A percentile compares a stretch with the other conserved stretches of the same genome.
phyloP scores from a whole-genome alignment of 2,329 filamentous ascomycete genomes.

The Clarireedia monteithiana region DNA sequence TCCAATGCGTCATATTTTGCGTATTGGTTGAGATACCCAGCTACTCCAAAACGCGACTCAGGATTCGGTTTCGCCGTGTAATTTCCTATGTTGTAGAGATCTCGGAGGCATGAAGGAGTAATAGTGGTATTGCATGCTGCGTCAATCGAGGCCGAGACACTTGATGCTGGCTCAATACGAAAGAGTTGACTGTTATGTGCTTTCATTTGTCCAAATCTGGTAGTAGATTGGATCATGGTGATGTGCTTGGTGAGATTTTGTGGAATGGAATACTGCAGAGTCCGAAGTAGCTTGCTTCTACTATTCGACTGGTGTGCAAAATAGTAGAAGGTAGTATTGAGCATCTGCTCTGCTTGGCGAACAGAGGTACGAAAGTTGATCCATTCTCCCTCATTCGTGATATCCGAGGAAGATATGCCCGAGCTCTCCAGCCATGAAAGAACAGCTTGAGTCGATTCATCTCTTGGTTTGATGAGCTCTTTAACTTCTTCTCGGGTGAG shows the following conservation, averaged over 20 bases:
- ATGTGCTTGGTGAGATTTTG: slow-evolving; percentile 30
- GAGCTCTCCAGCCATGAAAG: slow-evolving; percentile 47
- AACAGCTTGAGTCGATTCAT: slow-evolving; percentile 43
- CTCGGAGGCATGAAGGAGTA: slow-evolving; percentile 29
- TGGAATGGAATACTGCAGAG: slow-evolving; percentile 37
- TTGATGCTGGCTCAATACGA: slow-evolving; percentile 9
- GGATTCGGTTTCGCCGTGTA: slow-evolving; percentile 33
- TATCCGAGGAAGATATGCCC: slow-evolving; percentile 37
- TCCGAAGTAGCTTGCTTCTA: slow-evolving; percentile 40
- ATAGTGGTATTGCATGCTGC: slow-evolving; percentile 26
- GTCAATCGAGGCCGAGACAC: slow-evolving; percentile 19
- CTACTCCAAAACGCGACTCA: slow-evolving; percentile 57
- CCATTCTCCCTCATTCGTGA: slow-evolving; percentile 48
- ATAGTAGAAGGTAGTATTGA: slow-evolving; percentile 31
- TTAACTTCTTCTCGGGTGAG: slow-evolving; percentile 43
- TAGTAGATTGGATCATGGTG: slow-evolving; percentile 36
- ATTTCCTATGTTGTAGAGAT: slow-evolving; percentile 37
- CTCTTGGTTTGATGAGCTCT: slow-evolving; percentile 42
- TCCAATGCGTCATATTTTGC: slow-evolving; percentile 18
- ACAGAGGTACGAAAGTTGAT: slow-evolving; percentile 28
- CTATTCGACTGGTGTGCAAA: slow-evolving; percentile 29
- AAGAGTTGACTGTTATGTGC: slow-evolving; percentile 21
- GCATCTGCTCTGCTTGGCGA: slow-evolving; percentile 23
- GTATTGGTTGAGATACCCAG: slow-evolving; percentile 33
- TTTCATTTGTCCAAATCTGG: slow-evolving; percentile 39